Conservation (phyloP, 2,329 filamentous ascomycete species). For the Penicillium griseofulvum region DNA sequence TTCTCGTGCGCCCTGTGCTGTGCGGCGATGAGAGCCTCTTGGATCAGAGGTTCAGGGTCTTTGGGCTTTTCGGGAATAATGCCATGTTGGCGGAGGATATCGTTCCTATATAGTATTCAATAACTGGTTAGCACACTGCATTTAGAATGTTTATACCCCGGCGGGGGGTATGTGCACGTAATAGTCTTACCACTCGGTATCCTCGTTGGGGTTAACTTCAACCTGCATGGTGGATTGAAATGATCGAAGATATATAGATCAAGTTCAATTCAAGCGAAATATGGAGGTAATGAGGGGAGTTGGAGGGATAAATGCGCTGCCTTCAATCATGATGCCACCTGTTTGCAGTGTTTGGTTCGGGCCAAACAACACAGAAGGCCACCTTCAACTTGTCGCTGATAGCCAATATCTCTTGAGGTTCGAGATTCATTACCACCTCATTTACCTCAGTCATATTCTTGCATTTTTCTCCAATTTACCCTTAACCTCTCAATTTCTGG, state of each 20-base stretch:
- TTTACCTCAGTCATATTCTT: conserved; percentile 11
- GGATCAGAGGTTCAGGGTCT: conserved; percentile 90
- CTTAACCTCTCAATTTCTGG: conserved; percentile 1
- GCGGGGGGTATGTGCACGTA: conserved; percentile 12
- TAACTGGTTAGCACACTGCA: conserved; percentile 13
- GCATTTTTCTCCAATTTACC: neutral
- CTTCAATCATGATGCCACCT: conserved; percentile 31
- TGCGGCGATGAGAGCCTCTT: conserved; percentile 87
- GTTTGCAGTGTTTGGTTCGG: conserved; percentile 41
- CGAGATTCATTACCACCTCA: conserved; percentile 15
- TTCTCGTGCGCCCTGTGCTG: conserved; percentile 85
- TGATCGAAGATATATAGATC: neutral
- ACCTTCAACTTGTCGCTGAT: conserved; percentile 35
- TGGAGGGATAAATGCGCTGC: conserved; percentile 9
- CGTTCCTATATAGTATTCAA: conserved; percentile 66
- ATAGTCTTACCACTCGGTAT: conserved; percentile 82
- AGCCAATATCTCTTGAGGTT: conserved; percentile 20
- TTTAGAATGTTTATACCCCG: conserved; percentile 6
- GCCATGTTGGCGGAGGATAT: conserved; percentile 94
- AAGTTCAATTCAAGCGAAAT: neutral
- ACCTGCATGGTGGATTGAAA: conserved; percentile 58
- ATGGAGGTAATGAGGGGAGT: conserved; percentile 1
- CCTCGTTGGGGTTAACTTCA: conserved; percentile 90
- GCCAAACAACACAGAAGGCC: conserved; percentile 39
- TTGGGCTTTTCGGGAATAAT: conserved; percentile 97